Evolutionary conservation across 1,139 yeast genomes (phyloP), one percentile per base, ranked within the genome.

Genomic region (Diutina mesorugosa): DNA sequence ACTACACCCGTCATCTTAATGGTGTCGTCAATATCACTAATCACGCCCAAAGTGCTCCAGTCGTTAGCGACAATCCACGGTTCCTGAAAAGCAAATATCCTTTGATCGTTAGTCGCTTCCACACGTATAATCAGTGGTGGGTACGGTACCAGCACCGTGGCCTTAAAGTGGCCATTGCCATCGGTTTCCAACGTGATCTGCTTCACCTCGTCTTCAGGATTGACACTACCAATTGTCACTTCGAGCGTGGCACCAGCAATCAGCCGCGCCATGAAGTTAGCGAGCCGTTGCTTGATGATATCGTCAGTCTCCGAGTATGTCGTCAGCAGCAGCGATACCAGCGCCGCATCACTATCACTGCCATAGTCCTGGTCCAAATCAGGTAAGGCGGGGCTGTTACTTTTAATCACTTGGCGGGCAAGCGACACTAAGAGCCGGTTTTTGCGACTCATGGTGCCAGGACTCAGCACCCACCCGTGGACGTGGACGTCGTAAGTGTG

Each of bases 21-120:
- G 0, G 99, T 95, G 66, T 95, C 99, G 66, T 95, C 99, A 55
- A 95, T 85, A 68, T 95, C 99, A 62, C 95, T 85, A 45, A 95
- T 90, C 1, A 95, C 70, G 14, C 89, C 90, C 30, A 86, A 72
- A 0, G 67, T 63, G 9, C 71, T 66, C 0, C 73, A 71, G 6
- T 81, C 72, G 41, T 77, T 64, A 59, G 74, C 68, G 0, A 76
- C 68, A 18, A 50, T 50, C 45, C 16, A 16, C 21, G 53, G 53
- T 16, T 79, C 80, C 58, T 76, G 74, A 55, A 79, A 74, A 1
- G 75, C 70, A 58, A 76, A 74, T 2, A 82, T 70, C 4, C 76
- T 69, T 38, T 80, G 80, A 58, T 81, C 78, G 2, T 69, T 64
- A 0, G 67, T 61, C 0, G 83, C 74, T 12, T 58, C 68, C 66